Evolutionary conservation across 352 stramenopile species (phyloP).

Genomic region (Phytophthora hybrid): DNA sequence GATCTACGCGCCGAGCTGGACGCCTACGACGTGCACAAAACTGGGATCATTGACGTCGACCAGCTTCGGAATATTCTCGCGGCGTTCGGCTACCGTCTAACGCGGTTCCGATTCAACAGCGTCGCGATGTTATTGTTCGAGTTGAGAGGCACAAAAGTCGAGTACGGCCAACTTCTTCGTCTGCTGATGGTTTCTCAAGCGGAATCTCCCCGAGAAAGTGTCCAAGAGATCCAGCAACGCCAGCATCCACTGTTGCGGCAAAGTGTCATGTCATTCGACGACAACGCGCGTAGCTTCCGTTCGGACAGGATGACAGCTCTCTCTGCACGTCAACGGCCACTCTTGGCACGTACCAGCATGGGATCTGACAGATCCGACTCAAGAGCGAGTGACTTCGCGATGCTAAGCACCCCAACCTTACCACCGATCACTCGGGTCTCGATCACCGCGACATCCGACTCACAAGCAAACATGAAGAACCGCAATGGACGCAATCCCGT

Average conservation of each 20-base stretch:
- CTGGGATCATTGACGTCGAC: conserved; percentile 54
- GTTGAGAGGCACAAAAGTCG: conserved; percentile 46
- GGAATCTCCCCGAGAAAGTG: conserved; percentile 9
- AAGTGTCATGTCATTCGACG: conserved; percentile 18
- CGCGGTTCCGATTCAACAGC: conserved; percentile 69
- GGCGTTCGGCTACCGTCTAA: conserved; percentile 56
- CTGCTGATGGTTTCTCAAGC: conserved; percentile 45
- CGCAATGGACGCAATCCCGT: conserved; percentile 12
- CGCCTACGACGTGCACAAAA: conserved; percentile 37
- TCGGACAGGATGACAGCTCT: conserved; percentile 5
- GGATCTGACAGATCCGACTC: conserved; percentile 27
- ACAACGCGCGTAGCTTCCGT: conserved; percentile 5
- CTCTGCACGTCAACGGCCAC: conserved; percentile 23
- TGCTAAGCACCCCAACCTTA: conserved; percentile 15
- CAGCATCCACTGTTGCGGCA: conserved; percentile 38
- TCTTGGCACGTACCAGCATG: conserved; percentile 32
- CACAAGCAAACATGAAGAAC: conserved; percentile 12
- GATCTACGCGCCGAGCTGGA: conserved; percentile 49
- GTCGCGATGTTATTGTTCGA: conserved; percentile 64
- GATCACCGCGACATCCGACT: conserved; percentile 11
- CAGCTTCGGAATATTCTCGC: conserved; percentile 49
- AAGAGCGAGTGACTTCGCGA: conserved; percentile 37
- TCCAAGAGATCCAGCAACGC: not conserved
- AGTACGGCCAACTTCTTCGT: conserved; percentile 57
- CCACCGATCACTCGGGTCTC: conserved; percentile 16